These are phyloP conservation scores for Phytophthora tubulina DNA, from an alignment of 352 stramenopile species.

Conservation along the genomic window DNA sequence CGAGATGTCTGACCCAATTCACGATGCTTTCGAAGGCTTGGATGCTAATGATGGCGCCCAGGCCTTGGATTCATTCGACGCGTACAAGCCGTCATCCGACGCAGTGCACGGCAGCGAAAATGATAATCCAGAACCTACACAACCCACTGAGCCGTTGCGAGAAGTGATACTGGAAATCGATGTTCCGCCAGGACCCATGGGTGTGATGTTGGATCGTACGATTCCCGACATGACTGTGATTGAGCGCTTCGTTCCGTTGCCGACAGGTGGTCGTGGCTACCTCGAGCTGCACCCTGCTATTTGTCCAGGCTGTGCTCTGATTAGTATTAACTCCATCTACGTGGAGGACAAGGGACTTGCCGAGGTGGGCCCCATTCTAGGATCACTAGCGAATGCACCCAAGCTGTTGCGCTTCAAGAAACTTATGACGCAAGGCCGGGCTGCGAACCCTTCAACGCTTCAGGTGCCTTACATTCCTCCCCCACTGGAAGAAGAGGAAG, in stretches of 20 bases:
- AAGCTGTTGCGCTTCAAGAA: constrained; percentile 90
- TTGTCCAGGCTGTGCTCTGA: constrained; percentile 75
- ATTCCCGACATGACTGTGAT: constrained; percentile 85
- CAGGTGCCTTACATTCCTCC: constrained; percentile 76
- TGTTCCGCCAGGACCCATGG: constrained; percentile 82
- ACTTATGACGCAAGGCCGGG: constrained; percentile 77
- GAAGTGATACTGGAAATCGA: constrained; percentile 89
- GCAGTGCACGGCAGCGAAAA: constrained; percentile 17
- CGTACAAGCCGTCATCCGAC: constrained; percentile 45
- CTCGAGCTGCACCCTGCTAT: constrained; percentile 86
- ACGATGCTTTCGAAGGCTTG: constrained; percentile 84
- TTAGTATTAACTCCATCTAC: constrained; percentile 82
- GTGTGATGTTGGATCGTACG: constrained; percentile 82
- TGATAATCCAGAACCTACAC: constrained; percentile 27
- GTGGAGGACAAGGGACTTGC: constrained; percentile 78
- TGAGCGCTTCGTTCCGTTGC: constrained; percentile 78
- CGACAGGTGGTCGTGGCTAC: constrained; percentile 73
- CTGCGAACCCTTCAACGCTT: constrained; percentile 79
- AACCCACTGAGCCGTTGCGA: constrained; percentile 59
- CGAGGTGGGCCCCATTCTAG: constrained; percentile 79
- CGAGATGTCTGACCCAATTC: constrained; percentile 66
- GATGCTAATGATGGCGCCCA: constrained; percentile 54
- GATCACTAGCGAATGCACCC: constrained; percentile 54
- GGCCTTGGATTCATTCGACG: constrained; percentile 49
- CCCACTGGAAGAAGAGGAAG: constrained; percentile 53